Conservation (phyloP, 2,329 filamentous ascomycete species). For the Colletotrichum sp. region DNA sequence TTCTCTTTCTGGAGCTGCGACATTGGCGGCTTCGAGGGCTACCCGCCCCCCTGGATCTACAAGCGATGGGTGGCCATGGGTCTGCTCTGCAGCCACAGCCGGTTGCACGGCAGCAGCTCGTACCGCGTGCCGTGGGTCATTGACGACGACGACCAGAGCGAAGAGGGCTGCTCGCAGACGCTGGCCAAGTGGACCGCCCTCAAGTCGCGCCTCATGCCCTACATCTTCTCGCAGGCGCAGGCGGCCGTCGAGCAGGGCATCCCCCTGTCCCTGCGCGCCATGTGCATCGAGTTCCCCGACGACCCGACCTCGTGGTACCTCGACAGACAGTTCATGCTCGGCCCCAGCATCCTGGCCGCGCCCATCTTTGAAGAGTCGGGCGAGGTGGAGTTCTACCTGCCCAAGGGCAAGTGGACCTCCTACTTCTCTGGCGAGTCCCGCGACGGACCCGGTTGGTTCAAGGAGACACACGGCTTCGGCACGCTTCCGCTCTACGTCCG, state of each 20-base stretch:
- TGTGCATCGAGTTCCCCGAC: constrained; percentile 73
- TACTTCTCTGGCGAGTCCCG: constrained; percentile 54
- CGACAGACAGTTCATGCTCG: constrained; percentile 78
- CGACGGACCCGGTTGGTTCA: constrained; percentile 61
- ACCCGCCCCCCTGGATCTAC: constrained; percentile 71
- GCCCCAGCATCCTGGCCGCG: constrained; percentile 65
- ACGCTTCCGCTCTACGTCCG: constrained; percentile 64
- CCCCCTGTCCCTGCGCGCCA: constrained; percentile 66
- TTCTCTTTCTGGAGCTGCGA: constrained; percentile 74
- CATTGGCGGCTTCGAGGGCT: constrained; percentile 75
- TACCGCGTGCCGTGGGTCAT: constrained; percentile 80
- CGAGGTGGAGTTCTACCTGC: constrained; percentile 69
- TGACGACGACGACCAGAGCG: constrained; percentile 64
- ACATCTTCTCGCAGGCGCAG: constrained; percentile 50
- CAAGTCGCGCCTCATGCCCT: constrained; percentile 58
- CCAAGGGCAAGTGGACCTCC: constrained; percentile 52
- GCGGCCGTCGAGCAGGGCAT: constrained; percentile 53
- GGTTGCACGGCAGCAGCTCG: constrained; percentile 71
- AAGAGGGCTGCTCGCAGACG: constrained; percentile 57
- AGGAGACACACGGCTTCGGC: constrained; percentile 62
- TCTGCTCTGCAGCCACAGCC: constrained; percentile 71
- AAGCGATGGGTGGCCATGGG: constrained; percentile 83
- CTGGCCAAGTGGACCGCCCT: constrained; percentile 53
- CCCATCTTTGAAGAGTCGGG: constrained; percentile 69
- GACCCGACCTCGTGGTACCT: constrained; percentile 72